These are phyloP conservation scores for Aspergillus novofumigatus DNA, from an alignment of 2,329 filamentous ascomycete species.

Conservation along the genomic window DNA sequence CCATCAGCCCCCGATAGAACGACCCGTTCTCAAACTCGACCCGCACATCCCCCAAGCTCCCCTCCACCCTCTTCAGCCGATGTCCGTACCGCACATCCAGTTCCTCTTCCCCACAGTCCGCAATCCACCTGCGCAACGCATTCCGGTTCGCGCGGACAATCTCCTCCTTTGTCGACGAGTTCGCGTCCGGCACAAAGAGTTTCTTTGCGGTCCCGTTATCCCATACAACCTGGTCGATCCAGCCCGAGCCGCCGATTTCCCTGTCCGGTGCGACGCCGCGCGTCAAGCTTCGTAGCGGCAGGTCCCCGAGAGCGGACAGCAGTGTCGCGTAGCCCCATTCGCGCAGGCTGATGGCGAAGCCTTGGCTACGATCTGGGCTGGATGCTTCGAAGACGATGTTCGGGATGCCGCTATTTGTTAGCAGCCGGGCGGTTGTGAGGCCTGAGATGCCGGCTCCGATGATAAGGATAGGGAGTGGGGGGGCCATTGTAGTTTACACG, in stretches of 20 bases:
- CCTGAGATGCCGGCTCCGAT: too few species aligned
- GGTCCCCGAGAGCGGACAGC: conserved; percentile 1
- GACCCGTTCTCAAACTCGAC: conserved; percentile 9
- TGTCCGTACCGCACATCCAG: conserved; percentile 9
- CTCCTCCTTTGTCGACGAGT: neutral
- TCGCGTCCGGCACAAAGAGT: conserved; percentile 1
- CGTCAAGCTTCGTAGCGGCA: conserved; percentile 3
- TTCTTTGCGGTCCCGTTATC: conserved; percentile 8
- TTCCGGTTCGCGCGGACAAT: conserved; percentile 8
- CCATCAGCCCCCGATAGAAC: conserved; percentile 1
- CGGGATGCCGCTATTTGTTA: too few species aligned
- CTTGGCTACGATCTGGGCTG: conserved; percentile 4
- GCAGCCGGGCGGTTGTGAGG: too few species aligned
- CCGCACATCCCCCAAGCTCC: neutral
- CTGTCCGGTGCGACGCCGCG: conserved; percentile 8
- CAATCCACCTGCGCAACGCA: conserved; percentile 9
- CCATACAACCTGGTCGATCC: conserved; percentile 8
- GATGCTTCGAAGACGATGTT: neutral
- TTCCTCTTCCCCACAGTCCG: conserved; percentile 6
- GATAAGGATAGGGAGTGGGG: too few species aligned
- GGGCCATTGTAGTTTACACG: too few species aligned
- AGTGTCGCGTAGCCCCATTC: conserved; percentile 6
- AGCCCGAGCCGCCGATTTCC: conserved; percentile 8
- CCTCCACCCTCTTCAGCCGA: neutral
- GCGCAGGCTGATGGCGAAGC: conserved; percentile 9